Evolutionary conservation across 75 land plant species (phyloP), one percentile per base, ranked within the genome.

Genomic region (Isoetes taiwanensis): DNA sequence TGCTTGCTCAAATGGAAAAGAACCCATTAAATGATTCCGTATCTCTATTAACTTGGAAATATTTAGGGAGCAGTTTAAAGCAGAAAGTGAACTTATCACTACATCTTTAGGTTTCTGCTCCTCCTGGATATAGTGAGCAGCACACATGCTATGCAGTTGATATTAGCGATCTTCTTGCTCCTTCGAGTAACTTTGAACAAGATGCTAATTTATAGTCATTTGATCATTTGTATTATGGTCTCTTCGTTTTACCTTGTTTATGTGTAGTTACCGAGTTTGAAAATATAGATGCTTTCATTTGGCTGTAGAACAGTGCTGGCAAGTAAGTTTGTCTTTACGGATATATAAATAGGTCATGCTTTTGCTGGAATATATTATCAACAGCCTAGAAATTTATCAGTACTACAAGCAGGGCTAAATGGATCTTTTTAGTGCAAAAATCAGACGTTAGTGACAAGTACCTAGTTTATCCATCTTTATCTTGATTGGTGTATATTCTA

Each of bases 81-180:
- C n/a, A n/a, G n/a, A n/a, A n/a, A n/a, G n/a, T n/a, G n/a, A n/a
- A n/a, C n/a, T n/a, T n/a, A n/a, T n/a, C n/a, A n/a, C n/a, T n/a
- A n/a, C n/a, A n/a, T n/a, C n/a, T n/a, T n/a, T n/a, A 61, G 63
- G 31, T 61, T 4, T 61, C 63, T 37, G 63, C 63, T 23, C 63
- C 63, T 2, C 63, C 63, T 26, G 63, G 63, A 5, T 61, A 43
- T 37, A 61, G 63, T 32, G 63, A 61, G 63, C 63, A 61, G 30
- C 63, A 61, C 24, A 61, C 63, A 30, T 52, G 63, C 63, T 61
- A 61, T 46, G 63, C 63, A 43, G 2, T 61, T 30, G 63, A 61
- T 48, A 61, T 61, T 46, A 54, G 63, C 1, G 63, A 61, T 61
- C 10, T 37, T 29, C 25, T 38, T 3, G 63, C 23, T 30, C 34